phyloP scores from a whole-genome alignment of 306 rosid species.

The Luffa acutangula region DNA sequence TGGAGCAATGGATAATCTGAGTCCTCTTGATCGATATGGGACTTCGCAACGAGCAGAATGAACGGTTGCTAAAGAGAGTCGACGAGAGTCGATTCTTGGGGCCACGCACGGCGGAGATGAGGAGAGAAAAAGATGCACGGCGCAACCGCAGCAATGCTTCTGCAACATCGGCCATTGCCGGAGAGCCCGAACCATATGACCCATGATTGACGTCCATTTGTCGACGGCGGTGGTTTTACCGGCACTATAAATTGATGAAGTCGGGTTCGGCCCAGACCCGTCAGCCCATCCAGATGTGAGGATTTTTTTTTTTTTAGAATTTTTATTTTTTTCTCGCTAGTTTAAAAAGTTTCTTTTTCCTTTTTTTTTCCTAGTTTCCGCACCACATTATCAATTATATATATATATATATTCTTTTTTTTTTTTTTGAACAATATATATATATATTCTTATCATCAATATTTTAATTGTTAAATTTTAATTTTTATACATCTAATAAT shows the following conservation, averaged over 20 bases:
- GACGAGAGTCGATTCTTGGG: slow-evolving; percentile 12
- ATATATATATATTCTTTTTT: too few relatives aligned
- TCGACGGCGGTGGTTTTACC: neutral
- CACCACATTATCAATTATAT: too few relatives aligned
- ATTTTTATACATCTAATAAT: too few relatives aligned
- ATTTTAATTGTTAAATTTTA: too few relatives aligned
- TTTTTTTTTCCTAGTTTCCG: too few relatives aligned
- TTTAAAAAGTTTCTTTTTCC: too few relatives aligned
- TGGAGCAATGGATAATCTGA: slow-evolving; percentile 26
- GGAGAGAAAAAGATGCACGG: slow-evolving; percentile 15
- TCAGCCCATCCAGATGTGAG: neutral
- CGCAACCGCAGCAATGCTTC: slow-evolving; percentile 11
- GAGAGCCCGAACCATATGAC: slow-evolving; percentile 39
- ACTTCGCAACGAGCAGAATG: slow-evolving; percentile 31
- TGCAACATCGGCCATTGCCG: slow-evolving; percentile 48
- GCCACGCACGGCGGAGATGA: slow-evolving; percentile 11
- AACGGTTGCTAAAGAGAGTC: slow-evolving; percentile 16
- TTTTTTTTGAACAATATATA: too few relatives aligned
- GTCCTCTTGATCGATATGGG: slow-evolving; percentile 25
- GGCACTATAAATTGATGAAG: neutral
- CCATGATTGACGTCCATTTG: slow-evolving; percentile 13
- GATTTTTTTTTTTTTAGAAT: too few relatives aligned
- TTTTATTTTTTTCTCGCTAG: too few relatives aligned
- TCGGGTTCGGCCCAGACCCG: neutral
- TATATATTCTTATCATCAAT: too few relatives aligned